Evolutionary conservation across 345 rosid species (phyloP).

Genomic region (Salix caprea): DNA sequence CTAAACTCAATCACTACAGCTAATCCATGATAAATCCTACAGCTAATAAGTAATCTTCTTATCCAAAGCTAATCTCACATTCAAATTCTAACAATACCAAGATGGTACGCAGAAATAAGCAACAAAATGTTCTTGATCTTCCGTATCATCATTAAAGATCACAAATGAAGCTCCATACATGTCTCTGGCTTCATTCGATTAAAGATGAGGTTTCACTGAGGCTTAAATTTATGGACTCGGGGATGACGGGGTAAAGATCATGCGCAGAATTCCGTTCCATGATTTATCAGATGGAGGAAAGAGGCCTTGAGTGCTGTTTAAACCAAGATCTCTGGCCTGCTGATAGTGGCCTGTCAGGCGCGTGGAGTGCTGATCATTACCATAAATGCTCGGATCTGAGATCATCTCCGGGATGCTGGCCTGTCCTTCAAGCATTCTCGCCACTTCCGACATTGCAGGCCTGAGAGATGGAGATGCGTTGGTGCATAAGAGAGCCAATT

Average conservation of each 20-base stretch:
- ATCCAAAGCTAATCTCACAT: too few species aligned
- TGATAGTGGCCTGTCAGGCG: neutral
- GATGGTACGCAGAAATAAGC: too few species aligned
- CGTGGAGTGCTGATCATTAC: neutral
- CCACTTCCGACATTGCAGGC: slow-evolving; percentile 38
- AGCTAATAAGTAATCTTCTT: too few species aligned
- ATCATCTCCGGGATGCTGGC: neutral
- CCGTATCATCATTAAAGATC: too few species aligned
- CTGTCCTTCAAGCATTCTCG: slow-evolving; percentile 36
- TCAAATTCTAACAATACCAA: too few species aligned
- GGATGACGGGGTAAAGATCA: neutral
- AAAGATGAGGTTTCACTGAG: neutral
- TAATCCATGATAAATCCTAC: too few species aligned
- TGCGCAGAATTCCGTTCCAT: neutral
- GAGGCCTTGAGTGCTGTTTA: too few species aligned
- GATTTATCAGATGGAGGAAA: neutral
- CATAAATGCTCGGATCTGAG: neutral
- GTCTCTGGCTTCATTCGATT: neutral
- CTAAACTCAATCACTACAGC: too few species aligned
- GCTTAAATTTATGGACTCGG: neutral
- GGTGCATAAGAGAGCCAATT: slow-evolving; percentile 40
- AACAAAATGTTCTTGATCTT: too few species aligned
- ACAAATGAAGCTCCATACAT: too few species aligned
- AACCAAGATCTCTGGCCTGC: neutral
- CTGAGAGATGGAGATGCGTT: slow-evolving; percentile 30